Percentiles rank a stretch among this genome's conserved stretches.
Conservation (phyloP, 139 green algal species). For the Astrephomene gubernaculifera region DNA sequence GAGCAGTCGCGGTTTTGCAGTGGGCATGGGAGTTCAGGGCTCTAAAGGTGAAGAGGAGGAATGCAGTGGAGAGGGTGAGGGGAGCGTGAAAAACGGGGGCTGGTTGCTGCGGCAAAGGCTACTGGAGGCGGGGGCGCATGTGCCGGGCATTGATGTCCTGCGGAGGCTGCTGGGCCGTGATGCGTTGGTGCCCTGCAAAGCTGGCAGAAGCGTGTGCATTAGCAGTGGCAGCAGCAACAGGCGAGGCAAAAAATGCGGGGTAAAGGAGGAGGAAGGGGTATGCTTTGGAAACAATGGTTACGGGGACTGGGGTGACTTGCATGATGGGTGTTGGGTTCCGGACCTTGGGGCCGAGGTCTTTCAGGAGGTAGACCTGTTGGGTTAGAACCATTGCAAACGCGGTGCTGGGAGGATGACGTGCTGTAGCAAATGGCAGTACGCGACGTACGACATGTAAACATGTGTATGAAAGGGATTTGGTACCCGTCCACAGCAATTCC, state of each 20-base stretch:
- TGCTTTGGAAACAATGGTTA: neutral
- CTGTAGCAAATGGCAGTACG: no score
- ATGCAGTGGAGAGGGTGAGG: no score
- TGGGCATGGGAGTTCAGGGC: no score
- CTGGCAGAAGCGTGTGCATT: neutral
- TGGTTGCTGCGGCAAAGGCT: constrained; percentile 9
- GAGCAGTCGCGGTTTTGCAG: no score
- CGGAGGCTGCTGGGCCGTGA: constrained; percentile 5
- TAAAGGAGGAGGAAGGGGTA: neutral
- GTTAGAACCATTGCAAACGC: no score
- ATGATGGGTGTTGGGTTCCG: constrained; percentile 9
- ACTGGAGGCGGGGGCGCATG: constrained; percentile 34
- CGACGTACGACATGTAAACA: no score
- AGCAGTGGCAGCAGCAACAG: neutral
- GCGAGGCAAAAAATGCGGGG: neutral
- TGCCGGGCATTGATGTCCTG: constrained; percentile 13
- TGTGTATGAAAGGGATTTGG: no score
- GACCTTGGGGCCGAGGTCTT: constrained; percentile 11
- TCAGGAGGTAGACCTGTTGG: constrained; percentile 25
- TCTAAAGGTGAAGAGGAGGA: no score
- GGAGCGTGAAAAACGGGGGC: neutral
- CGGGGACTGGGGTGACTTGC: neutral
- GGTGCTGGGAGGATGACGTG: no score
- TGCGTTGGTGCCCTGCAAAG: neutral
- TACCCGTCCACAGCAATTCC: no score